Evolutionary conservation across 495 filamentous ascomycete species (phyloP), one percentile per base, ranked within the genome.

Genomic region (Neurospora tetrasperma): DNA sequence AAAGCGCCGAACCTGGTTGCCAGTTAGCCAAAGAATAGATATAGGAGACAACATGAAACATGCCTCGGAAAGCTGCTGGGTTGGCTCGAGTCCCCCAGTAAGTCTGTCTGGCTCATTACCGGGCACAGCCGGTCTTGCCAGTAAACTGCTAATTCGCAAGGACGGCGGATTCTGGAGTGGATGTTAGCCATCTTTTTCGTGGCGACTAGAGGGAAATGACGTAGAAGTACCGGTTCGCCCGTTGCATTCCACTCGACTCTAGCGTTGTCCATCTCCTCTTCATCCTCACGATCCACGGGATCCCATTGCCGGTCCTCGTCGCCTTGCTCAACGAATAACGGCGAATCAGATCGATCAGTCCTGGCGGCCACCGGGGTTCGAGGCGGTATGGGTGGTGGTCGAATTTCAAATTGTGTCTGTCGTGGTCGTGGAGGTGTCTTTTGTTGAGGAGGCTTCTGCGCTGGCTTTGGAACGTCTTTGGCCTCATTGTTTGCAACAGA

Each of bases 231-330:
- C 70, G 82, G 80, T 38, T 87, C 80, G 31, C 85, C 90, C 74
- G 87, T 92, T 12, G 90, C 88, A 83, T 97, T 90, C 94, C 94
- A 98, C 40, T 90, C 90, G 41, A 97, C 84, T 69, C 89, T 79
- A 7, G 78, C 80, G 54, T 79, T 79, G n/a, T 82, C 81, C 69
- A 77, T 90, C 72, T 92, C 93, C 59, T 92, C 92, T 54, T 93
- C 90, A 35, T 90, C 85, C 5, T 88, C 87, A 71, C 90, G 88
- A 71, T 92, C 89, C 43, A 89, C 85, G 3, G 94, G 94, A 79
- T 96, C 93, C 94, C 94, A 98, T 75, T 87, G 84, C 75, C 94
- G 90, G 75, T 95, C 92, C 73, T 93, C 91, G 11, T 87, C 79
- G 38, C 16, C 88, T 44, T 86, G 87, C 18, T 89, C 87, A 27